These are phyloP conservation scores for Penicillium crystallinum DNA, from an alignment of 495 filamentous ascomycete genomes.

Conservation along the genomic window DNA sequence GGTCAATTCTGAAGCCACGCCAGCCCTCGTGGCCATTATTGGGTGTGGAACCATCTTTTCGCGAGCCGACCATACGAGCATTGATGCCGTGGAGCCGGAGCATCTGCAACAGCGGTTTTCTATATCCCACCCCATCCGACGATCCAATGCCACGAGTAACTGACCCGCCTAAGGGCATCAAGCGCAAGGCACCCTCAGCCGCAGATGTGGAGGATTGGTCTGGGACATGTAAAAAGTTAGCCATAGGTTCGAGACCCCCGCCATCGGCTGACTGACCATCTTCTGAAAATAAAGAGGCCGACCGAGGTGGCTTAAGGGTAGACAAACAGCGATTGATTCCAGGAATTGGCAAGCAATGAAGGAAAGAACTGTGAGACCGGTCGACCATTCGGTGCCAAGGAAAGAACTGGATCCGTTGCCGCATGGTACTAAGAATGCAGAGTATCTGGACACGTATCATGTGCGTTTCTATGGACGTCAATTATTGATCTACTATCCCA, in stretches of 20 bases:
- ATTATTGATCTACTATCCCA: too few relatives aligned
- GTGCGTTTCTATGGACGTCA: too few relatives aligned
- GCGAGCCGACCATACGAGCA: neutral
- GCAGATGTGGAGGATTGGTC: neutral
- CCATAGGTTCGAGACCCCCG: neutral
- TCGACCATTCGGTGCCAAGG: neutral
- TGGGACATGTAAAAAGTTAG: neutral
- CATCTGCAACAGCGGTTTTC: neutral
- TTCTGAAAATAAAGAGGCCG: neutral
- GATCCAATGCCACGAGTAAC: neutral
- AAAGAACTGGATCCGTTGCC: neutral
- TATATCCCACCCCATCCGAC: neutral
- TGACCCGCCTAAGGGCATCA: neutral
- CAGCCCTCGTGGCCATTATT: neutral
- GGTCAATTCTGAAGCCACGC: neutral
- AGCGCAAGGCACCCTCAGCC: neutral
- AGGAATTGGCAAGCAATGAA: neutral
- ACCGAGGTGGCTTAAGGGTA: neutral
- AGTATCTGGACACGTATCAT: neutral
- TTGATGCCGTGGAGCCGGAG: neutral
- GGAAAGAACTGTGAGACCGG: neutral
- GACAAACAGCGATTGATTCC: neutral
- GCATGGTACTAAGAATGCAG: neutral
- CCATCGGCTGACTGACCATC: neutral
- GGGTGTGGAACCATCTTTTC: neutral